phyloP scores from a whole-genome alignment of 1,284 basidiomycete species.

The Cystobasidium pallidum region DNA sequence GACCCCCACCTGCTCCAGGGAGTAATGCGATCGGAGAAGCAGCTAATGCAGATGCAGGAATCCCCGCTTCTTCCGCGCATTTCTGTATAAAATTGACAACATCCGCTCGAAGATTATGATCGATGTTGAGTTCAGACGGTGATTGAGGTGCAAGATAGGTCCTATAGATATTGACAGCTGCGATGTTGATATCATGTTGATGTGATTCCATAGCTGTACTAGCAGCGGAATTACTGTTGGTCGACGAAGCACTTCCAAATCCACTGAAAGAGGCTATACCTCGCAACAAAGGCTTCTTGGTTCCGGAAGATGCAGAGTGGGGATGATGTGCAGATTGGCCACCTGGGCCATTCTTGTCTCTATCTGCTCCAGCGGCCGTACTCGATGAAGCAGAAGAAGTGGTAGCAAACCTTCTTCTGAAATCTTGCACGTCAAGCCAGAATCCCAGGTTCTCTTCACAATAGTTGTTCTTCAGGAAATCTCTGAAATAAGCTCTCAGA shows the following conservation, averaged over 20 bases:
- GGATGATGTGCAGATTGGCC: conserved; percentile 50
- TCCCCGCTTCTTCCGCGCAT: conserved; percentile 41
- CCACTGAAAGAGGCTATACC: conserved; percentile 27
- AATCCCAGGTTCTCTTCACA: conserved; percentile 98
- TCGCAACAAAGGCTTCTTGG: conserved; percentile 25
- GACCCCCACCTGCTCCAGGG: conserved; percentile 19
- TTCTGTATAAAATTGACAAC: conserved; percentile 77
- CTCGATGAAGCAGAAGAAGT: conserved; percentile 77
- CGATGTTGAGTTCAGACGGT: conserved; percentile 95
- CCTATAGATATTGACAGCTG: conserved; percentile 91
- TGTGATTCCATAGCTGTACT: conserved; percentile 86
- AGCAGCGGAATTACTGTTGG: conserved; percentile 39
- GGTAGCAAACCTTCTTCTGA: conserved; percentile 92
- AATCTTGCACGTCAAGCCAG: conserved; percentile 96
- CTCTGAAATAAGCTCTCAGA: conserved; percentile 85
- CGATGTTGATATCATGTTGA: conserved; percentile 90
- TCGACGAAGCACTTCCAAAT: conserved; percentile 20
- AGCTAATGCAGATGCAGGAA: conserved; percentile 20
- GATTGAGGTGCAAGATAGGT: conserved; percentile 94
- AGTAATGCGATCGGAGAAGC: conserved; percentile 22
- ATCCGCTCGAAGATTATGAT: conserved; percentile 92
- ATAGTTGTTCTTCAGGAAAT: conserved; percentile 90
- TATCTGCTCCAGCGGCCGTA: conserved; percentile 60
- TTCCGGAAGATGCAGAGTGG: conserved; percentile 59
- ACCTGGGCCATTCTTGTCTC: conserved; percentile 44